phyloP scores from a whole-genome alignment of 805 yeast species.

The Schizosaccharomyces cryophilus region DNA sequence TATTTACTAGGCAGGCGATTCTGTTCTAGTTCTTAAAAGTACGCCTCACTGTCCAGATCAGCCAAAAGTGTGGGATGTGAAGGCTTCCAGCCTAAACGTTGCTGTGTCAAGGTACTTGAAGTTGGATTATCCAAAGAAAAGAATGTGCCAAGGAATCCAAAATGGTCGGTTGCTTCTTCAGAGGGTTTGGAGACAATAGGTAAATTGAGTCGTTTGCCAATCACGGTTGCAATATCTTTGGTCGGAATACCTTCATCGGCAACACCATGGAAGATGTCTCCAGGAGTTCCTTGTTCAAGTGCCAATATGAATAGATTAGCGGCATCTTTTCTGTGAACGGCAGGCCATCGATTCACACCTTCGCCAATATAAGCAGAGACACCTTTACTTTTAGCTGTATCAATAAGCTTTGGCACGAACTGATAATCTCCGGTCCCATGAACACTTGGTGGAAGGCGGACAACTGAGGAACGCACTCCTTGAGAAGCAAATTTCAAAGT shows the following conservation, averaged over 20 bases:
- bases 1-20: too few species aligned
- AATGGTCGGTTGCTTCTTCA: slow-evolving; percentile 3
- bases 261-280: slow-evolving; percentile 12
- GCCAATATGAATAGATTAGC: slow-evolving; percentile 14
- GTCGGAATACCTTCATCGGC: slow-evolving; percentile 11
- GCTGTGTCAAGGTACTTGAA: slow-evolving; percentile 2
- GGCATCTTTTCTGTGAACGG: slow-evolving; percentile 15
- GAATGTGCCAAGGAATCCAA: not conserved
- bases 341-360: slow-evolving; percentile 16
- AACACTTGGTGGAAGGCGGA: slow-evolving; percentile 16
- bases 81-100: slow-evolving; percentile 4
- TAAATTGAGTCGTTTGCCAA: slow-evolving; percentile 8
- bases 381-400: slow-evolving; percentile 8
- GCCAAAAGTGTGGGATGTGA: slow-evolving; percentile 2
- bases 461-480: slow-evolving; percentile 12
- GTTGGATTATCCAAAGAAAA: slow-evolving; percentile 3
- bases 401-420: slow-evolving; percentile 10
- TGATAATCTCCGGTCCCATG: slow-evolving; percentile 15
- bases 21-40: not conserved
- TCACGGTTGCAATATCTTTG: slow-evolving; percentile 12
- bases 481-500: slow-evolving; percentile 8
- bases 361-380: slow-evolving; percentile 17
- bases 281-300: slow-evolving; percentile 12
- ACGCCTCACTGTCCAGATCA: slow-evolving; percentile 3
- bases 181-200: slow-evolving; percentile 1